These are phyloP conservation scores for Coniochaeta sp. DNA, from an alignment of 2,329 filamentous ascomycete species.

Conservation along the genomic window DNA sequence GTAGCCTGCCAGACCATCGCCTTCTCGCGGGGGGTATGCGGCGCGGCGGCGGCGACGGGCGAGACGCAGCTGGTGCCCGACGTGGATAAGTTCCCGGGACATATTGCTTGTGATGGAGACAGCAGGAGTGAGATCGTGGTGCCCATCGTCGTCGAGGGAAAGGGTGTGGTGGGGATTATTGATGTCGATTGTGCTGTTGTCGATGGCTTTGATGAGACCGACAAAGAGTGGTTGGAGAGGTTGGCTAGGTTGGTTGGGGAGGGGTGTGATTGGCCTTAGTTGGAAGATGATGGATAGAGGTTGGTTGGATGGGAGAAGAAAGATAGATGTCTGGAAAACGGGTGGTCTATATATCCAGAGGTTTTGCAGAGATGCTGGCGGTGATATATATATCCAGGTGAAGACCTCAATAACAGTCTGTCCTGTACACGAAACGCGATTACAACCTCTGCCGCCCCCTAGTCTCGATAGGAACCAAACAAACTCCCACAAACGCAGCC, in stretches of 20 bases:
- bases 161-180: slow-evolving; percentile 53
- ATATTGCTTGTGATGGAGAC: slow-evolving; percentile 74
- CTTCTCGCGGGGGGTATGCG: slow-evolving; percentile 70
- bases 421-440: background rate
- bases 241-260: slow-evolving; percentile 52
- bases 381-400: background rate
- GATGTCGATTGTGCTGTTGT: slow-evolving; percentile 68
- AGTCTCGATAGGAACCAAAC: slow-evolving; percentile 57
- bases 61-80: slow-evolving; percentile 62
- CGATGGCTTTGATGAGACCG: slow-evolving; percentile 62
- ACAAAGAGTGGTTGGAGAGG: slow-evolving; percentile 58
- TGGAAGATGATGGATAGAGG: background rate
- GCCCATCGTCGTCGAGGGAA: slow-evolving; percentile 46
- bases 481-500: slow-evolving; percentile 52
- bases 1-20: slow-evolving; percentile 72
- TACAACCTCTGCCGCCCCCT: slow-evolving; percentile 51
- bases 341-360: background rate
- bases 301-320: background rate
- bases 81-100: slow-evolving; percentile 68
- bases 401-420: too few species aligned
- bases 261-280: slow-evolving; percentile 55
- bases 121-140: slow-evolving; percentile 78
- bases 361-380: background rate
- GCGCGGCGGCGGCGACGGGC: slow-evolving; percentile 53
- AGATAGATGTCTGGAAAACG: too few species aligned